Evolutionary conservation across 257 asterid genomes (phyloP).

Genomic region (Craterostigma plantagineum): DNA sequence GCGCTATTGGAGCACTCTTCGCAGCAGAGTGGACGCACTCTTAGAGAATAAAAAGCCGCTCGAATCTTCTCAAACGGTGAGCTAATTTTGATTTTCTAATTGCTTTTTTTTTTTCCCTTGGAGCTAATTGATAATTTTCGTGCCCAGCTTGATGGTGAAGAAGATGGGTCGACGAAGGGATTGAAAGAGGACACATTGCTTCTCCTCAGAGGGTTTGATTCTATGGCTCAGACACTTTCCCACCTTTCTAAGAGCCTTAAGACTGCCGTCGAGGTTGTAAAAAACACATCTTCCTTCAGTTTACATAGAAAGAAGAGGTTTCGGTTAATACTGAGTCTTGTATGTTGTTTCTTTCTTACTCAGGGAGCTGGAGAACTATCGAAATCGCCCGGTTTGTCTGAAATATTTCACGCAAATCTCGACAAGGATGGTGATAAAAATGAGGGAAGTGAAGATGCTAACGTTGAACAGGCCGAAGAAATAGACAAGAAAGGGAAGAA

Average conservation of each 20-base stretch:
- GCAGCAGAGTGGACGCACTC: constrained; percentile 44
- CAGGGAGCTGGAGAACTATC: constrained; percentile 77
- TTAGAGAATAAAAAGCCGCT: constrained; percentile 34
- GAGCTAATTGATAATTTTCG: background rate
- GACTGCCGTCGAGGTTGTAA: constrained; percentile 60
- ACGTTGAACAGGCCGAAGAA: constrained; percentile 9
- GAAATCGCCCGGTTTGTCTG: constrained; percentile 54
- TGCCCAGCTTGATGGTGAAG: constrained; percentile 24
- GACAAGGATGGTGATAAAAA: constrained; percentile 19
- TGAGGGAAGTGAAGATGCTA: constrained; percentile 5
- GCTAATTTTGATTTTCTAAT: background rate
- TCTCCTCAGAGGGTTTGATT: constrained; percentile 35
- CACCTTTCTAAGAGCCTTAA: constrained; percentile 58
- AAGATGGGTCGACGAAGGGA: too few relatives aligned
- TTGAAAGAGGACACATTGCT: constrained; percentile 37
- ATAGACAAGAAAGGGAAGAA: constrained; percentile 15
- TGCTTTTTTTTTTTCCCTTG: background rate
- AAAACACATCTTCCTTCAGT: background rate
- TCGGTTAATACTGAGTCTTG: background rate
- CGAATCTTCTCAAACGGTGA: constrained; percentile 12
- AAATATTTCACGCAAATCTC: constrained; percentile 37
- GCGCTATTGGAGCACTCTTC: constrained; percentile 74
- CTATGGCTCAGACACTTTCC: constrained; percentile 62
- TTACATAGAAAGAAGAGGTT: background rate
- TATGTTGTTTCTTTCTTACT: constrained; percentile 1